Evolutionary conservation across 129 eudicot species (phyloP).

Genomic region (Heracleum sosnowskyi): DNA sequence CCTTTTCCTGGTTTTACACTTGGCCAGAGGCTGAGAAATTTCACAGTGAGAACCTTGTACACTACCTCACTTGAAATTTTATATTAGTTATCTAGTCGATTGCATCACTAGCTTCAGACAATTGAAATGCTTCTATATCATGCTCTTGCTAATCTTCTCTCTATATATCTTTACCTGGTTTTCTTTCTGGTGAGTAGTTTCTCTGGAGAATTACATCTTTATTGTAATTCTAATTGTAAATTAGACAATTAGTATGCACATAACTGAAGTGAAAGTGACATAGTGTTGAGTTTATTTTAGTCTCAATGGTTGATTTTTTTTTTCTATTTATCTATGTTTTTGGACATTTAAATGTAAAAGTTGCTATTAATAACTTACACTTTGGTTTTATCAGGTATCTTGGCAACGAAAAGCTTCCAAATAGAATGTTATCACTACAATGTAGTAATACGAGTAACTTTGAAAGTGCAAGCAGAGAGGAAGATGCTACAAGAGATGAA

Average conservation of each 20-base stretch:
- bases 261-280: background rate
- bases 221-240: background rate
- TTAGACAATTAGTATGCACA: background rate
- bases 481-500: slow-evolving; percentile 30
- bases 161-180: no score
- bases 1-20: background rate
- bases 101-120: no score
- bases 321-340: background rate
- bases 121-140: no score
- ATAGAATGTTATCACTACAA: slow-evolving; percentile 52
- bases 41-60: background rate
- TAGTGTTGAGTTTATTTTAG: background rate
- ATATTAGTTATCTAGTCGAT: no score
- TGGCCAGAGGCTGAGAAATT: no score
- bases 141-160: no score
- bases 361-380: background rate
- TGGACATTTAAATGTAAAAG: background rate
- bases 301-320: background rate
- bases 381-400: slow-evolving; percentile 58
- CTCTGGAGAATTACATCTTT: background rate
- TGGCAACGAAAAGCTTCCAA: slow-evolving; percentile 67
- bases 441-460: slow-evolving; percentile 33
- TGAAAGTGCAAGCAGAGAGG: slow-evolving; percentile 30
- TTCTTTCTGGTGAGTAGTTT: background rate
- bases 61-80: background rate